Base-by-base conservation (phyloP, 2,329 filamentous ascomycete genomes). In the Verruconis gallopava region DNA sequence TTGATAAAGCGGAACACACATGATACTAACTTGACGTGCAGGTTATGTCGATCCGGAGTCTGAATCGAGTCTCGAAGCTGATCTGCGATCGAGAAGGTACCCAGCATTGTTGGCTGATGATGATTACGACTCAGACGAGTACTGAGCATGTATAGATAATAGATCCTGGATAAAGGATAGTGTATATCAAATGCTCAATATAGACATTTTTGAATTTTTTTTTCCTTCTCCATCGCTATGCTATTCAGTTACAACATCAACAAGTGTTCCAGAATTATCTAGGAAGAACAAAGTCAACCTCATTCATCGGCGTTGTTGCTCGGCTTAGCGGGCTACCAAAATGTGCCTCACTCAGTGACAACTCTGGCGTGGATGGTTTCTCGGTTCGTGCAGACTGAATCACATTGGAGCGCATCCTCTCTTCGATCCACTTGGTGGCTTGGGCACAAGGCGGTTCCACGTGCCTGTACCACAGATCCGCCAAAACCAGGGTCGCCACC, bases 41-140 rank as follows among this genome's bases (percentile, higher is more conserved):
- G 75, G 89, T 3, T 96, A 94, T 55, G 71, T 86, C 28, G 86
- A 96, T 54, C 79, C 83, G 0, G 86, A 93, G 55, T 80, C 77
- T 41, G 85, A 93, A 53, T 86, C 88, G 2, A 86, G 89, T 0
- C 67, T 96, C 17, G 86, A 93, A 55, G 85, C 93, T 54, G 89
- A 96, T 55, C 65, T 98, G 46, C 81, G 84, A 1, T 81, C 76
- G 45, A 71, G 85, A 46, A 69, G 83, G 49, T 93, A 88, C 59
- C 73, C 85, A 44, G 81, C 84, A 2, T 68, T 93, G 18, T 60
- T 88, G 44, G 77, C 81, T 2, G 81, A 91, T 49, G 82, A 89
- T 37, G 82, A 76, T 48, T 76, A 79, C 48, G 84, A 89, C 54
- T 82, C 77, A 21, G 82, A 86, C 41, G 80, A 85, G 15, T 41